These are phyloP conservation scores for Alternaria brassicae DNA, from an alignment of 2,329 filamentous ascomycete genomes.

Conservation along the genomic window DNA sequence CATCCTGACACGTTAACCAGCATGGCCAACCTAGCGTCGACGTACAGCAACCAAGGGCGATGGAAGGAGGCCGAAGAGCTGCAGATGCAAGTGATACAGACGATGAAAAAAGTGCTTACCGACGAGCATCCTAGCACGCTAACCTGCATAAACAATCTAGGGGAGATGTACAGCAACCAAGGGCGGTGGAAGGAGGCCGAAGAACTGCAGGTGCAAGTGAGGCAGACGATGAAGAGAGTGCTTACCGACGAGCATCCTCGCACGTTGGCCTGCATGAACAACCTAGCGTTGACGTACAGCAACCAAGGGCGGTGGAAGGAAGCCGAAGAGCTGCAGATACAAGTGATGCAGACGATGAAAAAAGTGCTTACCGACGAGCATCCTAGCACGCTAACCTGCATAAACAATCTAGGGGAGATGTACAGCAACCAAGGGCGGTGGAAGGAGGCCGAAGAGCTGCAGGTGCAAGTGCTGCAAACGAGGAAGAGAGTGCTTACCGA, in stretches of 20 bases:
- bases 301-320: constrained; percentile 5
- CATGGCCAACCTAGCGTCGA: constrained; percentile 4
- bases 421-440: not conserved
- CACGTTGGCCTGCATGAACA: constrained; percentile 11
- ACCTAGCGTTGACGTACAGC: not conserved
- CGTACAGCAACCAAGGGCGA: not conserved
- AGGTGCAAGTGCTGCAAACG: constrained; percentile 21
- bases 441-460: constrained; percentile 22
- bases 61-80: constrained; percentile 23
- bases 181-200: constrained; percentile 16
- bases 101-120: constrained; percentile 13
- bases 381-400: constrained; percentile 18
- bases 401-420: not conserved
- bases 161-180: not conserved
- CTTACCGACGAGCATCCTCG: constrained; percentile 9
- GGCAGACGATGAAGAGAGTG: constrained; percentile 20
- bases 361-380: constrained; percentile 9
- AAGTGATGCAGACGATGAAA: constrained; percentile 23
- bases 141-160: constrained; percentile 12
- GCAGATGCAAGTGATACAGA: constrained; percentile 20
- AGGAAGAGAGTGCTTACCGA: constrained; percentile 13
- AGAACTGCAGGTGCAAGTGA: constrained; percentile 21
- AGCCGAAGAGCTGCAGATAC: constrained; percentile 20
- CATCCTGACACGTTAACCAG: constrained; percentile 19
- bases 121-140: constrained; percentile 17